phyloP scores from a whole-genome alignment of 2,329 filamentous ascomycete genomes.

The Trichoderma atroviride region DNA sequence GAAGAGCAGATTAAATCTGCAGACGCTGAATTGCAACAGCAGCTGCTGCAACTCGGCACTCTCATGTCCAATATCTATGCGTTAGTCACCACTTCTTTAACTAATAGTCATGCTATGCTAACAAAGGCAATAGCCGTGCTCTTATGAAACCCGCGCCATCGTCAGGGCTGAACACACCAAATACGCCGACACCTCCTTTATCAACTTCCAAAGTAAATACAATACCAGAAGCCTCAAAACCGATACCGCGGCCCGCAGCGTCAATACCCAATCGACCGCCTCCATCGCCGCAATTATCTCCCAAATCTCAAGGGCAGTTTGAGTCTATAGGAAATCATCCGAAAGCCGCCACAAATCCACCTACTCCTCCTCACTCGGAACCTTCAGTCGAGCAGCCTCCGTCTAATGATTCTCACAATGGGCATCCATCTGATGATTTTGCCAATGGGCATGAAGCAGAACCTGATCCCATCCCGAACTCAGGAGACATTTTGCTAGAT shows the following conservation, averaged over 20 bases:
- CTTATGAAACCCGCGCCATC: conserved; percentile 36
- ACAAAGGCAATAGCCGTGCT: conserved; percentile 31
- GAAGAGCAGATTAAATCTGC: conserved; percentile 39
- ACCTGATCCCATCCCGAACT: conserved; percentile 19
- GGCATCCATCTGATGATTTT: neutral
- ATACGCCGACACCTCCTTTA: neutral
- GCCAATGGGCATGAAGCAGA: neutral
- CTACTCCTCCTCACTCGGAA: conserved; percentile 20
- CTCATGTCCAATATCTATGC: conserved; percentile 42
- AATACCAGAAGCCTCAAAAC: neutral
- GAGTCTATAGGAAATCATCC: neutral
- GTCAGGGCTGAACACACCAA: conserved; percentile 16
- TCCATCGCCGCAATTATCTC: conserved; percentile 15
- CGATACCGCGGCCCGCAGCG: neutral
- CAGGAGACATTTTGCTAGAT: conserved; percentile 36
- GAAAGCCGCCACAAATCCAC: conserved; percentile 1
- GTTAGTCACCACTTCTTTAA: conserved; percentile 30
- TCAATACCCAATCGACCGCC: conserved; percentile 9
- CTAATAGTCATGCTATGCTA: neutral
- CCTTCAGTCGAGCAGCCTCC: conserved; percentile 12
- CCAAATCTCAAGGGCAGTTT: conserved; percentile 10
- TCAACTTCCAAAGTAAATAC: neutral
- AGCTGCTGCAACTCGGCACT: conserved; percentile 35
- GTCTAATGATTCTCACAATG: neutral
- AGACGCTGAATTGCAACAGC: conserved; percentile 37